Conservation (phyloP, 495 filamentous ascomycete species). For the Cairneyella variabilis region DNA sequence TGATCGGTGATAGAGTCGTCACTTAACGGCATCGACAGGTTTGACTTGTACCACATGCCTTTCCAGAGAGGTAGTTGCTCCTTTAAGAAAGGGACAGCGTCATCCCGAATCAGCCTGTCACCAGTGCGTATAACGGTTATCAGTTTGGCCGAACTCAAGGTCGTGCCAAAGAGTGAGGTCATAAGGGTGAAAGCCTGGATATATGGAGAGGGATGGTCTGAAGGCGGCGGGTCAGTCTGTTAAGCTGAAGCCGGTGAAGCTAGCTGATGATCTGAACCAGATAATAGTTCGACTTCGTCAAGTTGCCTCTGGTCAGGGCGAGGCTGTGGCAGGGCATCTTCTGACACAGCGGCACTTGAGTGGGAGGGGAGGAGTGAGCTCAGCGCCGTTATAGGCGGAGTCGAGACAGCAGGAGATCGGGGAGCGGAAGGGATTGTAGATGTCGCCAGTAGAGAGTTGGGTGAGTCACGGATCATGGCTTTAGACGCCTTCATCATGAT, state of each 20-base stretch:
- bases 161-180: constrained; percentile 1
- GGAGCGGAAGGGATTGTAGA: not conserved
- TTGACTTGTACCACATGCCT: constrained; percentile 6
- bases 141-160: constrained; percentile 1
- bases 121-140: constrained; percentile 7
- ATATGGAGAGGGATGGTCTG: constrained; percentile 7
- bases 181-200: not conserved
- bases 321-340: not conserved
- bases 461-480: not conserved
- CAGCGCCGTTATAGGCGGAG: not conserved
- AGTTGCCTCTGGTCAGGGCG: constrained; percentile 7
- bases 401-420: constrained; percentile 1
- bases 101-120: not conserved
- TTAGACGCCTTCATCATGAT: not conserved
- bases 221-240: not conserved
- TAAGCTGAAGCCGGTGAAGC: not conserved
- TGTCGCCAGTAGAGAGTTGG: not conserved
- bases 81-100: constrained; percentile 5
- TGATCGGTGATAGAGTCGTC: not conserved
- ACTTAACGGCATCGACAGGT: not conserved
- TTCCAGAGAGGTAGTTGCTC: constrained; percentile 3
- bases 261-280: not conserved
- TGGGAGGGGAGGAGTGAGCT: constrained; percentile 10
- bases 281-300: constrained; percentile 2
- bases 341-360: constrained; percentile 3